Evolutionary conservation across 176 grass and related monocot genomes (phyloP).

Genomic region (Bromus sterilis): DNA sequence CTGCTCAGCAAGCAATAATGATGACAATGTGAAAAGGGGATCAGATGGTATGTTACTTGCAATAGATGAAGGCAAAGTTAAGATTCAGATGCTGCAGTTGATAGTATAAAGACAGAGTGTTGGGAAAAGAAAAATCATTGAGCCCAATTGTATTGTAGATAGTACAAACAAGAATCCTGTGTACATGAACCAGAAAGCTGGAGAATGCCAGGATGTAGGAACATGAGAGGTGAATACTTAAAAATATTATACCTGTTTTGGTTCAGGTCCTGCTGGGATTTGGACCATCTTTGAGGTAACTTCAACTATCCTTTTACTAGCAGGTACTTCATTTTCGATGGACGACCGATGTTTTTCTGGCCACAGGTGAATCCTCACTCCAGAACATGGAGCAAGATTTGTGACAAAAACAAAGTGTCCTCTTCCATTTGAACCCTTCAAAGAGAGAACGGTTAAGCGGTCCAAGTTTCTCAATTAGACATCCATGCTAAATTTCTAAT

Average conservation of each 20-base stretch:
- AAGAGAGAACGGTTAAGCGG: constrained; percentile 6
- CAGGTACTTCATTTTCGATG: constrained; percentile 32
- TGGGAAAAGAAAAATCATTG: not conserved
- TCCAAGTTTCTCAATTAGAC: constrained; percentile 8
- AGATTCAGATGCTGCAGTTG: constrained; percentile 8
- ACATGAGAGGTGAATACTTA: constrained; percentile 14
- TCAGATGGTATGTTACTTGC: not conserved
- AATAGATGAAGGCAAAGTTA: not conserved
- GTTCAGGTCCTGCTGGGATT: constrained; percentile 83
- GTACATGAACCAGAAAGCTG: not conserved
- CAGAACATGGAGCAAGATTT: constrained; percentile 97
- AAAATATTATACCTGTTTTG: constrained; percentile 72
- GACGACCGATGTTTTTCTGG: constrained; percentile 55
- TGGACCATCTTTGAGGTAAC: constrained; percentile 86
- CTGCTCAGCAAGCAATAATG: constrained; percentile 32
- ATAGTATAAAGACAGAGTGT: not conserved
- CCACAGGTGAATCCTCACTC: constrained; percentile 94
- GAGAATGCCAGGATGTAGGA: not conserved
- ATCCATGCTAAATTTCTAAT: not conserved
- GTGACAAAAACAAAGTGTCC: constrained; percentile 91
- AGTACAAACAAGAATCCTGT: not conserved
- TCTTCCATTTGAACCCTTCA: constrained; percentile 64
- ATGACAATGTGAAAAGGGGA: not conserved
- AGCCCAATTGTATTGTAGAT: not conserved
- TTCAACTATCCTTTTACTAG: constrained; percentile 70